A percentile compares a stretch with the other conserved stretches of the same genome.
phyloP scores from a whole-genome alignment of 495 filamentous ascomycete species.

The Paragyromitra xinjiangensis region DNA sequence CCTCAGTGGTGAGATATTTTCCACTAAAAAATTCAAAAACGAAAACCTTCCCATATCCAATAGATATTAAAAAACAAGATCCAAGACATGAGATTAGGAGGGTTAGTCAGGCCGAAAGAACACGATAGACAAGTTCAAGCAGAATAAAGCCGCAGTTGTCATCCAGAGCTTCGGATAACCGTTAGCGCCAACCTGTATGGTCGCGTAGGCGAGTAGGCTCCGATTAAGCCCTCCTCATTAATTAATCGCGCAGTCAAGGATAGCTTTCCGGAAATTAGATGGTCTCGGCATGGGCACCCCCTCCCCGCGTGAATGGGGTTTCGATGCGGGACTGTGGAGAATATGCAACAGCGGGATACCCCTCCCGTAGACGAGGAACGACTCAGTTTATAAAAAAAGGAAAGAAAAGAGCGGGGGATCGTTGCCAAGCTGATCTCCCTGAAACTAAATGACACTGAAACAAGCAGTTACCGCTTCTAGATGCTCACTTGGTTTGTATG shows the following conservation, averaged over 20 bases:
- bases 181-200: not conserved
- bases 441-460: not conserved
- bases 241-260: not conserved
- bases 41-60: not conserved
- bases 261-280: conserved; percentile 10
- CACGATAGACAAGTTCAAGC: not conserved
- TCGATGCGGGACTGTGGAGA: not conserved
- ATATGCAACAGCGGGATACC: conserved; percentile 3
- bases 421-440: not conserved
- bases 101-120: not conserved
- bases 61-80: not conserved
- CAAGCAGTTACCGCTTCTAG: not conserved
- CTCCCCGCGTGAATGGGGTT: not conserved
- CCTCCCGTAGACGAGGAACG: conserved; percentile 1
- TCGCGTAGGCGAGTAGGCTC: not conserved
- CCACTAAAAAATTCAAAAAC: not conserved
- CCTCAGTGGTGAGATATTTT: not conserved
- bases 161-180: not conserved
- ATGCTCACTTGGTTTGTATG: not conserved
- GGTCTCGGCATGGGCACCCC: not conserved
- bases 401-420: conserved; percentile 1
- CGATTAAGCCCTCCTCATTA: not conserved
- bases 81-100: not conserved
- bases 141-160: not conserved
- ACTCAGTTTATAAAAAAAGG: not conserved